These are phyloP conservation scores for Fomitopsis betulina DNA, from an alignment of 1,284 basidiomycete species.

Conservation along the genomic window DNA sequence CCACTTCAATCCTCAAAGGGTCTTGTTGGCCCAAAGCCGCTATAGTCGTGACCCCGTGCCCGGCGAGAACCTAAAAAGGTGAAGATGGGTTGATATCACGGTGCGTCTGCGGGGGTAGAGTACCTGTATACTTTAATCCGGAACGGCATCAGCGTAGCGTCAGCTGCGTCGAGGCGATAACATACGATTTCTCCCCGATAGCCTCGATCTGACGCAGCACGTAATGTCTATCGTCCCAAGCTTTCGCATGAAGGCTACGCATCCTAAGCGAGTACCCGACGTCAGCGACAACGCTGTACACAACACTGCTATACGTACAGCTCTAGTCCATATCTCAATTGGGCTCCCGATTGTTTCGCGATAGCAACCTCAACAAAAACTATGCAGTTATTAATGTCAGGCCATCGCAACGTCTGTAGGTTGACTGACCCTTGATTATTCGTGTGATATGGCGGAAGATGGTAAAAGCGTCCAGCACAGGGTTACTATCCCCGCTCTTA, in stretches of 20 bases:
- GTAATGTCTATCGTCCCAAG: conserved; percentile 81
- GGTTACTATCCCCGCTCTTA: conserved; percentile 65
- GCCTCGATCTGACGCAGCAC: conserved; percentile 77
- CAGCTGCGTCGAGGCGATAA: background rate
- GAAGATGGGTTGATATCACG: background rate
- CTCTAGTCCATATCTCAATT: conserved; percentile 68
- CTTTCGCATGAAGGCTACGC: conserved; percentile 69
- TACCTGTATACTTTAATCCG: conserved; percentile 49
- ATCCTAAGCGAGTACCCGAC: conserved; percentile 37
- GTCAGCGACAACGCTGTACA: background rate
- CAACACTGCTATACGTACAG: conserved; percentile 38
- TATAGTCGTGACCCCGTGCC: conserved; percentile 66
- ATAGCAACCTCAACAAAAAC: conserved; percentile 72
- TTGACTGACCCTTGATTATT: conserved; percentile 56
- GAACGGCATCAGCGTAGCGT: background rate
- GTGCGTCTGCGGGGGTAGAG: background rate
- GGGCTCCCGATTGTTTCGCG: conserved; percentile 52
- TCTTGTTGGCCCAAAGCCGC: conserved; percentile 49
- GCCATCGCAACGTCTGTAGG: background rate
- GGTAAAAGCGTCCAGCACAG: conserved; percentile 57
- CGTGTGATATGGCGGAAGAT: conserved; percentile 67
- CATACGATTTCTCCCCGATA: conserved; percentile 84
- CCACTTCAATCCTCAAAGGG: conserved; percentile 58
- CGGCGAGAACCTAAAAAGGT: conserved; percentile 57
- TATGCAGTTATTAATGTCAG: conserved; percentile 21